Evolutionary conservation across 2,329 filamentous ascomycete genomes (phyloP).

Genomic region (Colletotrichum camelliae): DNA sequence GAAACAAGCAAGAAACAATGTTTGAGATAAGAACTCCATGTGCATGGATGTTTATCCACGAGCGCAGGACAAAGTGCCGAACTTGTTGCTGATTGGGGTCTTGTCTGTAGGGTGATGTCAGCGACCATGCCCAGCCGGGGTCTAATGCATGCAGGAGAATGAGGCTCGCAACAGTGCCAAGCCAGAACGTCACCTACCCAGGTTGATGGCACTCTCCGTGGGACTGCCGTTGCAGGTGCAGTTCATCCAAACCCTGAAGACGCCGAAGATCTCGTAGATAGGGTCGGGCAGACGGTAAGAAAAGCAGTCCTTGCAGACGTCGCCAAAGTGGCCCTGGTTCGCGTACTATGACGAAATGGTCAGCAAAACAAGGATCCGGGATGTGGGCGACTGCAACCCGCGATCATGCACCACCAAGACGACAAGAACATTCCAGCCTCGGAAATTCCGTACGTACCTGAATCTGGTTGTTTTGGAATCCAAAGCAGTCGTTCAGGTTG

Average conservation of each 20-base stretch:
- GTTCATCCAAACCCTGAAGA: constrained; percentile 7
- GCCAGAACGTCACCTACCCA: neutral
- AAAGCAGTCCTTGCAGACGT: constrained; percentile 27
- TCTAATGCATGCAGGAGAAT: neutral
- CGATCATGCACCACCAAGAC: neutral
- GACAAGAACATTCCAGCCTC: neutral
- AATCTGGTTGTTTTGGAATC: neutral
- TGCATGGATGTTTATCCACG: neutral
- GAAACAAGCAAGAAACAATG: neutral
- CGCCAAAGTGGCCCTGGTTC: constrained; percentile 22
- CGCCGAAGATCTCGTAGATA: constrained; percentile 2
- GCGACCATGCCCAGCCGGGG: neutral
- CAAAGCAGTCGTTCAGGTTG: constrained; percentile 12
- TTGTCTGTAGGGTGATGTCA: neutral
- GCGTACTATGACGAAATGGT: neutral
- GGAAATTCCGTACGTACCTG: constrained; percentile 20
- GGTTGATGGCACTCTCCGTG: neutral
- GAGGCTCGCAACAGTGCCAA: neutral
- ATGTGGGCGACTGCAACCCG: neutral
- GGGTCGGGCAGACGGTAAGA: constrained; percentile 18
- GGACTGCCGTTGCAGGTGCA: constrained; percentile 6
- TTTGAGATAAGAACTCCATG: neutral
- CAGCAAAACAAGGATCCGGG: neutral
- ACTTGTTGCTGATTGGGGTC: neutral
- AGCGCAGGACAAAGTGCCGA: neutral